Conservation (phyloP, 306 rosid genomes). For the Cyamopsis tetragonoloba region DNA sequence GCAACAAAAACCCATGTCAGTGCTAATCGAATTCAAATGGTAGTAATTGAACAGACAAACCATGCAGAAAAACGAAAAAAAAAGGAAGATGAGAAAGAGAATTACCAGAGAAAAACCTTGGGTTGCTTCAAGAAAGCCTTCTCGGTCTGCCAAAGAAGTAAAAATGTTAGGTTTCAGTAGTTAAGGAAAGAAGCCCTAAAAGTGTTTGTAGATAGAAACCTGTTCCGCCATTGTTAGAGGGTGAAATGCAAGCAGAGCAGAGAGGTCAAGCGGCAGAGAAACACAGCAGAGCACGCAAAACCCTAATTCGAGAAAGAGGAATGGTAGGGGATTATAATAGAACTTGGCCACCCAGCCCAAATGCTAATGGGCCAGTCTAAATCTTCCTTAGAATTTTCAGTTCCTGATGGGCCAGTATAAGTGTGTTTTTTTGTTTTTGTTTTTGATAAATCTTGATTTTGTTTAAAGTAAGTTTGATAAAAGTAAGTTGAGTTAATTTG, state of each 20-base stretch:
- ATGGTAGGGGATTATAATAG: background rate
- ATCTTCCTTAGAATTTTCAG: too few species aligned
- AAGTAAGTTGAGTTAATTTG: too few species aligned
- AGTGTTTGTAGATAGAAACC: background rate
- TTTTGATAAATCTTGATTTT: too few species aligned
- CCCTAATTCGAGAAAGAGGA: background rate
- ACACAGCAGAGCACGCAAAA: background rate
- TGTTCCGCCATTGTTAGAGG: conserved; percentile 13
- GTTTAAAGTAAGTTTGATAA: too few species aligned
- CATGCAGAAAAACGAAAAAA: too few species aligned
- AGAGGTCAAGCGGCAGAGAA: background rate
- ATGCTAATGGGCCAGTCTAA: background rate
- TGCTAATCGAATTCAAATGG: too few species aligned
- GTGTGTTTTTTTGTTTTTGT: too few species aligned
- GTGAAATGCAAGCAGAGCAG: background rate
- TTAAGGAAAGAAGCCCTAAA: background rate
- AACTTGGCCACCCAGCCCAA: background rate
- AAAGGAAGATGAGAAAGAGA: background rate
- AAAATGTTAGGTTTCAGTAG: background rate
- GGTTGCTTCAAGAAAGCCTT: conserved; percentile 63
- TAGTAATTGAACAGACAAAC: too few species aligned
- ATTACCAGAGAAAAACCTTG: conserved; percentile 37
- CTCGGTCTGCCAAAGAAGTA: conserved; percentile 39
- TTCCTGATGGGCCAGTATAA: too few species aligned
- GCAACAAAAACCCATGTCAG: too few species aligned